These are phyloP conservation scores for Pseudohalonectria lignicola DNA, from an alignment of 2,329 filamentous ascomycete species.

Conservation along the genomic window DNA sequence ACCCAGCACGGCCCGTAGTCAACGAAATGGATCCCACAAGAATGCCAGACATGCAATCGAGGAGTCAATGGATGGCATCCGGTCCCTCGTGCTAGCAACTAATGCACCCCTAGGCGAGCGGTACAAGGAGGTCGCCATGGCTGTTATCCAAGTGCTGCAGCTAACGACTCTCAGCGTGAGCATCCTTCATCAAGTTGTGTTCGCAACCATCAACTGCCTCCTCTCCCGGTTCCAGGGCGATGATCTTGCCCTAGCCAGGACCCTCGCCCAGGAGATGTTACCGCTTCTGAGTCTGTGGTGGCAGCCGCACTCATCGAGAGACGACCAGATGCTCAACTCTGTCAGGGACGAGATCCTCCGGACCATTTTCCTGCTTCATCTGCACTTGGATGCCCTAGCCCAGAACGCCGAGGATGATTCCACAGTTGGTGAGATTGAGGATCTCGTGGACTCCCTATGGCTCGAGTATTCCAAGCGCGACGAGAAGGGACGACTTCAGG, in stretches of 20 bases:
- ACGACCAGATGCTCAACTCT: conserved; percentile 40
- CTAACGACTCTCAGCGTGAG: conserved; percentile 46
- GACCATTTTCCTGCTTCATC: conserved; percentile 53
- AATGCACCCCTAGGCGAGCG: conserved; percentile 55
- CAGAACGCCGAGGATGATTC: conserved; percentile 26
- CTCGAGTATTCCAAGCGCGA: conserved; percentile 65
- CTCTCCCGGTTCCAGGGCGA: conserved; percentile 58
- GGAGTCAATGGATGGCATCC: too few species aligned
- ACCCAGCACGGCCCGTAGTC: too few species aligned
- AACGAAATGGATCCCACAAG: conserved; percentile 5
- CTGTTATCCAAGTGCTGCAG: conserved; percentile 50
- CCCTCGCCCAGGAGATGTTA: conserved; percentile 49
- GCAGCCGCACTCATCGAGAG: conserved; percentile 54
- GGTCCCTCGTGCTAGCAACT: conserved; percentile 49
- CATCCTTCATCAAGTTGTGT: conserved; percentile 58
- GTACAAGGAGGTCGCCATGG: conserved; percentile 42
- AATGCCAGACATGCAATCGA: too few species aligned
- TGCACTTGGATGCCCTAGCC: conserved; percentile 49
- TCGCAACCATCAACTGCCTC: conserved; percentile 64
- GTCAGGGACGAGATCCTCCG: conserved; percentile 71
- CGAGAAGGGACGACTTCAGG: conserved; percentile 60
- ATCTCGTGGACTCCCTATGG: conserved; percentile 62
- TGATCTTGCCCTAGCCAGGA: conserved; percentile 50
- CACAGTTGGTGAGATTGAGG: conserved; percentile 41
- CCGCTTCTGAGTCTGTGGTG: conserved; percentile 68